Evolutionary conservation across 2,329 filamentous ascomycete species (phyloP).

Genomic region (Camillea tinctor): DNA sequence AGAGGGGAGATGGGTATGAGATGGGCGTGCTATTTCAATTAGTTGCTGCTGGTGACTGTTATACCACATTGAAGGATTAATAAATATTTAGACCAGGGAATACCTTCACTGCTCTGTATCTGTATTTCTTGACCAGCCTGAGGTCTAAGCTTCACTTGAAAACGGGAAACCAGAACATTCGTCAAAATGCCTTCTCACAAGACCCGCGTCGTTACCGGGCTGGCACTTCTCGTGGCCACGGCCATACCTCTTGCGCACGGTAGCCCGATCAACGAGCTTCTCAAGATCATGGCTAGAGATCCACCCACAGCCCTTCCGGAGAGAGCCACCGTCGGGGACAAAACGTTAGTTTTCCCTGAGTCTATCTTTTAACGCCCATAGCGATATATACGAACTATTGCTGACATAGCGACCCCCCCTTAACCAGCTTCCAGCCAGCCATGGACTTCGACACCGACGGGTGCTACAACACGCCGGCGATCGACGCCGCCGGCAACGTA

Average conservation of each 20-base stretch:
- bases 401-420: background rate
- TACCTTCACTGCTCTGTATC: constrained; percentile 3
- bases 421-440: constrained; percentile 26
- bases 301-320: constrained; percentile 26
- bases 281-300: constrained; percentile 22
- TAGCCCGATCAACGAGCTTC: constrained; percentile 18
- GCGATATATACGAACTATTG: background rate
- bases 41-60: background rate
- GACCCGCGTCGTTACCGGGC: constrained; percentile 21
- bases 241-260: constrained; percentile 12
- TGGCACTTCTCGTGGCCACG: constrained; percentile 23
- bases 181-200: constrained; percentile 23
- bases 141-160: background rate
- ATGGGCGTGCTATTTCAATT: background rate
- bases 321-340: constrained; percentile 27
- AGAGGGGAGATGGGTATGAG: no score
- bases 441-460: constrained; percentile 38
- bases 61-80: background rate
- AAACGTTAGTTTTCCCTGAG: constrained; percentile 20
- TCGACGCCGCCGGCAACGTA: constrained; percentile 34
- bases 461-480: constrained; percentile 41
- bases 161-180: constrained; percentile 2
- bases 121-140: background rate
- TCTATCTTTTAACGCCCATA: background rate
- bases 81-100: background rate